Evolutionary conservation across 1,284 basidiomycete genomes (phyloP).

Genomic region (Microbotryum silenes-acaulis): DNA sequence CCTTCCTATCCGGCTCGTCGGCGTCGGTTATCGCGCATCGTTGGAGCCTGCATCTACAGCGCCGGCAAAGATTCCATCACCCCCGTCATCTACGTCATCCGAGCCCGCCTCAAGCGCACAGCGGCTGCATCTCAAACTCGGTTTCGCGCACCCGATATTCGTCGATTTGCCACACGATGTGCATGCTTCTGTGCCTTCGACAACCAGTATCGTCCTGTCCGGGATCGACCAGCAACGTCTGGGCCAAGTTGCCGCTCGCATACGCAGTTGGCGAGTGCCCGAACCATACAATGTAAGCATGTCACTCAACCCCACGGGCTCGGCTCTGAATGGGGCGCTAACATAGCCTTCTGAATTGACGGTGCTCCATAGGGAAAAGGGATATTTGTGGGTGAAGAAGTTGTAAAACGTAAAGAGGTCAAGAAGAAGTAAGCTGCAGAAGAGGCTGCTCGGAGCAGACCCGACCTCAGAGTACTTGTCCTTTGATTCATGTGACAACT

Average conservation of each 20-base stretch:
- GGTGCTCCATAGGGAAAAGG: conserved; percentile 50
- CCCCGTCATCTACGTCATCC: conserved; percentile 21
- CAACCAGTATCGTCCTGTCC: conserved; percentile 48
- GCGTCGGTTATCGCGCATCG: conserved; percentile 85
- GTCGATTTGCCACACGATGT: conserved; percentile 67
- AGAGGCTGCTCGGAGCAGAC: conserved; percentile 12
- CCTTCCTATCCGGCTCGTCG: conserved; percentile 76
- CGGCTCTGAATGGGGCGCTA: not conserved
- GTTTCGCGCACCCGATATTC: conserved; percentile 81
- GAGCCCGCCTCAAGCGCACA: conserved; percentile 26
- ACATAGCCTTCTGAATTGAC: conserved; percentile 37
- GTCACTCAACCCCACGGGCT: no score
- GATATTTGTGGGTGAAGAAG: conserved; percentile 83
- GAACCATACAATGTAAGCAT: conserved; percentile 93
- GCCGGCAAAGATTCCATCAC: not conserved
- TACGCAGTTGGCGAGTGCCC: conserved; percentile 75
- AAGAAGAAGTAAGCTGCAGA: conserved; percentile 74
- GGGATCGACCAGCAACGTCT: conserved; percentile 54
- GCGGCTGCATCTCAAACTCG: conserved; percentile 74
- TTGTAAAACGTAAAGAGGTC: conserved; percentile 77
- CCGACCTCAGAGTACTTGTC: no score
- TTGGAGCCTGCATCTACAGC: conserved; percentile 54
- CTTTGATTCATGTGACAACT: no score
- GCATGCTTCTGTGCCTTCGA: conserved; percentile 49
- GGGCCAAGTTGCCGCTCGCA: conserved; percentile 79